These are phyloP conservation scores for Mucor plumbeus DNA, from an alignment of 371 early-diverging fungal species.

Conservation along the genomic window DNA sequence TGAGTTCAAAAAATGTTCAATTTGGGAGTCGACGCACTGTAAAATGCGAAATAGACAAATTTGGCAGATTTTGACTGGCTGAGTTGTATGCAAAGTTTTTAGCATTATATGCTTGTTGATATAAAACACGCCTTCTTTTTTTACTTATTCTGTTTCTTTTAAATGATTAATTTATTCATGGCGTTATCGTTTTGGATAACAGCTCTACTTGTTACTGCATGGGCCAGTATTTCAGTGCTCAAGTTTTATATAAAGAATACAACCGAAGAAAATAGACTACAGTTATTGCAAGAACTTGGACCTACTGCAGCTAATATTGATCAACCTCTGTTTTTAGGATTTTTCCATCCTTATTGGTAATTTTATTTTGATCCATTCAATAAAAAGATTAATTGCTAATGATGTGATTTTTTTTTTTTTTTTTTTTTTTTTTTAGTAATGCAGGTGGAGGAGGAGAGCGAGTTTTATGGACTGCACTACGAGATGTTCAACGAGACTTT, in stretches of 20 bases:
- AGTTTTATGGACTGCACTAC: conserved; percentile 90
- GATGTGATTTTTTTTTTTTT: background rate
- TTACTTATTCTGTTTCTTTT: background rate
- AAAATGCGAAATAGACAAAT: background rate
- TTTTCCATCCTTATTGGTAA: conserved; percentile 91
- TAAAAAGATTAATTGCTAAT: background rate
- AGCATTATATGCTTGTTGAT: background rate
- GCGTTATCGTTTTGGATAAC: conserved; percentile 41
- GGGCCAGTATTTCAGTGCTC: conserved; percentile 19
- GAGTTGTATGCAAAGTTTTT: conserved; percentile 1
- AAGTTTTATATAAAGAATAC: conserved; percentile 27
- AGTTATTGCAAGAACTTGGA: conserved; percentile 32
- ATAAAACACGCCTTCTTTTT: background rate
- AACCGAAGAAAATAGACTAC: conserved; percentile 25
- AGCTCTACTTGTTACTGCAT: conserved; percentile 8
- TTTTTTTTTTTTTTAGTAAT: conserved; percentile 54
- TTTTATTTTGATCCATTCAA: background rate
- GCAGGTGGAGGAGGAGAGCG: conserved; percentile 97
- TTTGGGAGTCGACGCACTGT: no score
- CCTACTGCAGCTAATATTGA: conserved; percentile 17
- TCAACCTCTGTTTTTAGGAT: conserved; percentile 59
- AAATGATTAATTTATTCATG: conserved; percentile 24
- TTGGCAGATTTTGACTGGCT: conserved; percentile 3
- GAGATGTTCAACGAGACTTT: conserved; percentile 72
- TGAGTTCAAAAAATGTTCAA: no score